Evolutionary conservation across 495 filamentous ascomycete species (phyloP).

Genomic region (Hypoxylon intermedium): DNA sequence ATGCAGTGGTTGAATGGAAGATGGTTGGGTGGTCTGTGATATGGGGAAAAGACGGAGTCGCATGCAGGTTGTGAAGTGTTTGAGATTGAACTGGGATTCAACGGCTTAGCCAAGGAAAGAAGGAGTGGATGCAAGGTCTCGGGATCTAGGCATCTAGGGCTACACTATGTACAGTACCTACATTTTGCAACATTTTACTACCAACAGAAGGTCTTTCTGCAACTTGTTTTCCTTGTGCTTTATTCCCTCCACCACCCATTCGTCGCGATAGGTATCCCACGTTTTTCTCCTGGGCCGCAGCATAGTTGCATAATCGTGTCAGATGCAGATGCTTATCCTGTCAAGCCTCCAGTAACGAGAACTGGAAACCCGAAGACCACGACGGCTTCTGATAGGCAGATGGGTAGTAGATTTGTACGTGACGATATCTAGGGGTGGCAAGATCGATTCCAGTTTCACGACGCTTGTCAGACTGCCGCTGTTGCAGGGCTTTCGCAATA

Average conservation of each 20-base stretch:
- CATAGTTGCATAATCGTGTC: constrained; percentile 7
- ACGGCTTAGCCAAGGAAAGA: constrained; percentile 28
- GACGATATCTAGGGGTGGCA: constrained; percentile 31
- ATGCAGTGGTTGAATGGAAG: constrained; percentile 25
- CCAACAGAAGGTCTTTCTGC: constrained; percentile 4
- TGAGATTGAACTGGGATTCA: constrained; percentile 36
- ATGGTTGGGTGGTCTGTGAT: constrained; percentile 32
- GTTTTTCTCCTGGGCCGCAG: not conserved
- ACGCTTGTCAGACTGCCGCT: constrained; percentile 28
- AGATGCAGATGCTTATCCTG: constrained; percentile 1
- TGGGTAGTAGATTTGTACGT: not conserved
- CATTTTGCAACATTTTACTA: constrained; percentile 4
- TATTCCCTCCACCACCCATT: not conserved
- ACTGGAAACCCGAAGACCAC: not conserved
- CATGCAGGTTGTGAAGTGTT: constrained; percentile 32
- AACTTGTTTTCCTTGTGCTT: not conserved
- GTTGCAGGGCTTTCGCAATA: constrained; percentile 24
- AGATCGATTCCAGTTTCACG: constrained; percentile 30
- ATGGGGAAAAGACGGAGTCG: constrained; percentile 37
- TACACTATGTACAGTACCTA: constrained; percentile 2
- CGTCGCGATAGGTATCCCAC: not conserved
- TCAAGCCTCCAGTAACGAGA: constrained; percentile 1
- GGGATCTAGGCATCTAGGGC: constrained; percentile 1
- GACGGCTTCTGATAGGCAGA: constrained; percentile 7
- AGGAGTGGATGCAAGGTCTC: constrained; percentile 18